Evolutionary conservation across 73 alveolate genomes (phyloP), one percentile per base, ranked within the genome.

Genomic region (Paramecium biaurelia): DNA sequence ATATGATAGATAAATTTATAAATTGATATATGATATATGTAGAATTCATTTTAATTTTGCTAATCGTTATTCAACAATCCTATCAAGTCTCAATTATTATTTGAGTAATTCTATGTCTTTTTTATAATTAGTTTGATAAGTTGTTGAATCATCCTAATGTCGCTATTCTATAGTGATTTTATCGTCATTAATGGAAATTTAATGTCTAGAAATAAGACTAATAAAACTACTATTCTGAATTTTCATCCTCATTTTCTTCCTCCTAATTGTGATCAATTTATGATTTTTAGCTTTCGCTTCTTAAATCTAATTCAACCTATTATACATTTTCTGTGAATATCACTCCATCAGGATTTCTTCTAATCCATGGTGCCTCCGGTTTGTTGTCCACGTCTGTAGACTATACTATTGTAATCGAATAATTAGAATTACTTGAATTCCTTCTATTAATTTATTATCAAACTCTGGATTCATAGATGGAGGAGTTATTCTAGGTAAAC

Each of bases 301-400:
- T 70, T 47, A 70, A 70, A 70, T 70, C 86, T 28, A 70, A 14
- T 35, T 70, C 57, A 28, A 70, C 86, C 34, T 28, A 26, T 70
- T 70, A 21, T 12, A 79, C 49, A 79, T 79, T 43, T 43, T 79
- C 74, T 43, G 90, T 79, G 14, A 79, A 79, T 37, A 43, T 41
- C 74, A 79, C 90, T 42, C 90, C 90, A 30, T 79, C 90, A 18
- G 76, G 43, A 32, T 79, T 79, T 23, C 76, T 21, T 42, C 74
- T 21, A 42, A 79, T 79, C 76, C 90, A 79, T 79, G 90, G 90
- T 4, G 89, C 89, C 42, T 76, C 89, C 70, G 89, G 89, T 38
- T 76, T 76, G 89, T 42, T 76, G 20, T 76, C 89, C 26, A 76
- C 89, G 15, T 32, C 90, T 21, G 76, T 47, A 79, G 90, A 23